Conservation (phyloP, 495 filamentous ascomycete species). For the Xylaria bambusicola region DNA sequence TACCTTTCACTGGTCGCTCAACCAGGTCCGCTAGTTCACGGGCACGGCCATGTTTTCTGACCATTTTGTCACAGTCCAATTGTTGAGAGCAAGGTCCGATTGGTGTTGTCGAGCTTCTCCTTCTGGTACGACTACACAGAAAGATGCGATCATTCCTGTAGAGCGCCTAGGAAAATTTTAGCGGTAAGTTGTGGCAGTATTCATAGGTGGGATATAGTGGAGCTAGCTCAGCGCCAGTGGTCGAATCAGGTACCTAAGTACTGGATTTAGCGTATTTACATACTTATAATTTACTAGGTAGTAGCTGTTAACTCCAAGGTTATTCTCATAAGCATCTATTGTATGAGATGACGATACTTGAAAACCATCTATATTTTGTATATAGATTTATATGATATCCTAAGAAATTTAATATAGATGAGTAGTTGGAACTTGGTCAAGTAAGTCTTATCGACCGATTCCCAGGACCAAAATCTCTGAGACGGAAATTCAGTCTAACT, state of each 20-base stretch:
- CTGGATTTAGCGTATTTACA: no score
- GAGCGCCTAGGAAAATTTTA: conserved; percentile 44
- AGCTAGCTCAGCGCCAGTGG: not conserved
- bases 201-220: not conserved
- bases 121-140: not conserved
- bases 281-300: no score
- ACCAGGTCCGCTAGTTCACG: conserved; percentile 43
- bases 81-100: not conserved
- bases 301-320: no score
- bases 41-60: conserved; percentile 33
- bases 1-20: conserved; percentile 47
- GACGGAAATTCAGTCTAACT: no score
- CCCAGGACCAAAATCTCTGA: no score
- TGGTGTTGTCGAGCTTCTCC: not conserved
- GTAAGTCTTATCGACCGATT: no score
- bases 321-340: no score
- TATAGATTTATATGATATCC: not conserved
- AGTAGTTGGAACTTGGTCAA: no score
- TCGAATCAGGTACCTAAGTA: not conserved
- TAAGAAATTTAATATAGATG: no score
- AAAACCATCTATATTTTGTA: no score
- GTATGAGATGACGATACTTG: no score
- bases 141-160: conserved; percentile 8
- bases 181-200: conserved; percentile 49
- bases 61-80: conserved; percentile 36